Conservation (phyloP, 306 rosid species). For the Abrus precatorius region DNA sequence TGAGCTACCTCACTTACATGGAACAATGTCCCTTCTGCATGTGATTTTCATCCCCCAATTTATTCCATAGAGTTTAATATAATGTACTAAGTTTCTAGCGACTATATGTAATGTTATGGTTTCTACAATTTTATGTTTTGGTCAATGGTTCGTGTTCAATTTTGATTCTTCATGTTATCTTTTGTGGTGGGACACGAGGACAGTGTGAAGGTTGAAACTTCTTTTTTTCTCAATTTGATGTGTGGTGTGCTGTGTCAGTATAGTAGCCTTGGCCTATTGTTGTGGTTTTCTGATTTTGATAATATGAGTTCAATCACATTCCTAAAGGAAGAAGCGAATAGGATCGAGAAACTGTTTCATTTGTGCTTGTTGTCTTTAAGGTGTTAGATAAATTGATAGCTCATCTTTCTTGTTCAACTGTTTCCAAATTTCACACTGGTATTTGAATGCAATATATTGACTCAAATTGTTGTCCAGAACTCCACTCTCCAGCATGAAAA, state of each 20-base stretch:
- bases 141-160: background rate
- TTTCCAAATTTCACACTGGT: conserved; percentile 1
- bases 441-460: background rate
- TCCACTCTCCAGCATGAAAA: conserved; percentile 14
- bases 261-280: background rate
- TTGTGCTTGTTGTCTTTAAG: background rate
- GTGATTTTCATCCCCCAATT: conserved; percentile 3
- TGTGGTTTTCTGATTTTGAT: background rate
- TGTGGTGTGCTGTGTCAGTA: background rate
- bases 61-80: background rate
- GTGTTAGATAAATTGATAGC: background rate
- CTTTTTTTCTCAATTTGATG: conserved; percentile 4
- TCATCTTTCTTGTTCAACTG: background rate
- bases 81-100: background rate
- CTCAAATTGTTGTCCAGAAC: background rate
- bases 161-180: conserved; percentile 22
- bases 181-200: background rate
- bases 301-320: conserved; percentile 34
- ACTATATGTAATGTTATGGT: background rate
- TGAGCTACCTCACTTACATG: conserved; percentile 1
- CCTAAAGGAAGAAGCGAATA: background rate
- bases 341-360: background rate
- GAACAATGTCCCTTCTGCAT: conserved; percentile 2
- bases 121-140: conserved; percentile 1
- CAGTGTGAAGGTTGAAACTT: background rate